Base-by-base conservation (phyloP, 495 filamentous ascomycete species). In the Talaromyces ruber region DNA sequence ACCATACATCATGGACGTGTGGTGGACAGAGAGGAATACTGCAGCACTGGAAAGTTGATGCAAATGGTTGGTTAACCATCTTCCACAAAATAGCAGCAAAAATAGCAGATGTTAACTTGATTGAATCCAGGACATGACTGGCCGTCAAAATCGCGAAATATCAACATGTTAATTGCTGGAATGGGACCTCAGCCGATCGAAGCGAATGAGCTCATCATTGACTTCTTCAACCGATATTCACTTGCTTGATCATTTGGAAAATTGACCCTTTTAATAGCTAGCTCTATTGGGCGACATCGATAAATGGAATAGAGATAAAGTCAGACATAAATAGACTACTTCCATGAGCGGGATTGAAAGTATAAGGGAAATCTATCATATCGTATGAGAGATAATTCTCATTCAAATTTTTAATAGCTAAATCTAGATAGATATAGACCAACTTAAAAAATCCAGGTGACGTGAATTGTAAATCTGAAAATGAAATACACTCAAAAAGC, bases 1-100 rank as follows among this genome's bases (percentile, higher is more conserved):
- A 60, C 39, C 59, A 60, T 45, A 60, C 59, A n/a, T 68, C 62
- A 4, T 78, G 76, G 77, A 69, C 68, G 9, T 78, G 78, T 56
- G 72, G 61, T 6, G 70, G 65, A 2, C 65, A 65, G 21, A 63
- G 65, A 60, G 76, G 73, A 4, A 72, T 68, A 62, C 64, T 79
- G 56, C 76, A 82, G 62, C 76, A 80, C 55, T 81, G 77, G 66
- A 79, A 78, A 34, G 68, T 80, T 32, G 72, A 75, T 58, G 69
- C 74, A 29, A 78, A 69, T 63, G 70, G 70, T 47, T 30, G 8
- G 24, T 60, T 3, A 16, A 4, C 16, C 3, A 30, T 32, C 7
- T 51, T 28, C 3, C 6, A 0, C 4, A 21, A n/a, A 3, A 32
- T 3, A 16, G 3, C 3, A 30, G 12, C 5, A 28, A 16, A 16